Evolutionary conservation across 306 rosid species (phyloP).

Genomic region (Abrus pulchellus): DNA sequence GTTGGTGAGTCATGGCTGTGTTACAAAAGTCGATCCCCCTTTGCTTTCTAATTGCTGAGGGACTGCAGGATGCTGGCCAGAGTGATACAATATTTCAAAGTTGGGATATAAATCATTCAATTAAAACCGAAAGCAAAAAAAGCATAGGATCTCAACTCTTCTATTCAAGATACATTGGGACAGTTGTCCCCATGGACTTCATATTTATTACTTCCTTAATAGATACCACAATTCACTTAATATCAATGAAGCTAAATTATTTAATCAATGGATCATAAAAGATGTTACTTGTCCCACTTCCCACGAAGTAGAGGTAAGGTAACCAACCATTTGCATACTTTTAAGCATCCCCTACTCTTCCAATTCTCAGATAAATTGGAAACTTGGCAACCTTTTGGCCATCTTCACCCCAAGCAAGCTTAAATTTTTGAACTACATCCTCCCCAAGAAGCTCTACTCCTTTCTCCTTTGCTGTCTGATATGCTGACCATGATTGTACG

Average conservation of each 20-base stretch:
- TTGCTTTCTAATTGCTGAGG: too few species aligned
- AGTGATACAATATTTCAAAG: too few species aligned
- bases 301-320: neutral
- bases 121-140: neutral
- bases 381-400: slow-evolving; percentile 57
- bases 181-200: too few species aligned
- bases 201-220: too few species aligned
- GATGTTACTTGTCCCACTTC: neutral
- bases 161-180: neutral
- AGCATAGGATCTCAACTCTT: neutral
- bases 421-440: slow-evolving; percentile 58
- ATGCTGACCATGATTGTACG: slow-evolving; percentile 77
- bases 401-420: slow-evolving; percentile 70
- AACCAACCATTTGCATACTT: neutral
- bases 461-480: slow-evolving; percentile 73
- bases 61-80: too few species aligned
- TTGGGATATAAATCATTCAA: too few species aligned
- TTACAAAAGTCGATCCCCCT: too few species aligned
- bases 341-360: slow-evolving; percentile 59
- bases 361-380: slow-evolving; percentile 75
- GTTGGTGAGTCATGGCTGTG: too few species aligned
- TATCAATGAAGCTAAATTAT: neutral
- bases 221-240: neutral
- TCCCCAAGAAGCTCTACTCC: slow-evolving; percentile 74
- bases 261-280: neutral